Conservation (phyloP, 495 filamentous ascomycete genomes). For the Cryomyces minteri region DNA sequence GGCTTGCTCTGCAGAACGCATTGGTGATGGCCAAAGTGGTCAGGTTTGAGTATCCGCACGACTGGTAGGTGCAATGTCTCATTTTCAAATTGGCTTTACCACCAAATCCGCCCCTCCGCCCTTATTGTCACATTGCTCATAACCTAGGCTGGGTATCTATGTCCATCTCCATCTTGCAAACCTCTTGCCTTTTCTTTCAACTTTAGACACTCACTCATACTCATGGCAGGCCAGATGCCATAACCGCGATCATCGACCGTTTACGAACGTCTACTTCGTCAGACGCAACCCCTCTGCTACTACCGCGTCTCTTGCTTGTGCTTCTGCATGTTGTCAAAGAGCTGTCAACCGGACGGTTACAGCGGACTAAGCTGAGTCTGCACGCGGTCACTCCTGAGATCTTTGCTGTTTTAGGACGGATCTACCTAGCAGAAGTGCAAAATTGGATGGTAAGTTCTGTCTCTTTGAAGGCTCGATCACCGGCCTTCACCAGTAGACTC, state of each 20-base stretch:
- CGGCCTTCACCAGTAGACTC: too few relatives aligned
- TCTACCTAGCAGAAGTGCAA: slow-evolving; percentile 60
- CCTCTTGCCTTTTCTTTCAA: too few relatives aligned
- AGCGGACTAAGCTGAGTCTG: slow-evolving; percentile 47
- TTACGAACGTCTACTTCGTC: slow-evolving; percentile 33
- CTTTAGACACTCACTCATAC: too few relatives aligned
- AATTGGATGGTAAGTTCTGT: slow-evolving; percentile 29
- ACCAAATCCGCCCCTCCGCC: too few relatives aligned
- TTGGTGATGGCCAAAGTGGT: slow-evolving; percentile 75
- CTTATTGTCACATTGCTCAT: too few relatives aligned
- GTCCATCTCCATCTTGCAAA: too few relatives aligned
- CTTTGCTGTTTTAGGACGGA: slow-evolving; percentile 50
- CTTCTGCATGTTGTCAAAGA: slow-evolving; percentile 80
- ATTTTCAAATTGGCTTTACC: neutral
- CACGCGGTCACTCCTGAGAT: slow-evolving; percentile 64
- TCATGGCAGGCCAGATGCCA: slow-evolving; percentile 22
- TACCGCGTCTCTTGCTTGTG: slow-evolving; percentile 56
- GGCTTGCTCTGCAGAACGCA: slow-evolving; percentile 70
- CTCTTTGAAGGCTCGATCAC: too few relatives aligned
- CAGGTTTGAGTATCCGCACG: slow-evolving; percentile 69
- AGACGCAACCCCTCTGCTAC: slow-evolving; percentile 29
- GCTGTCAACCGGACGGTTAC: slow-evolving; percentile 57
- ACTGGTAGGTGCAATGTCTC: slow-evolving; percentile 31
- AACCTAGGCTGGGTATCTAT: too few relatives aligned
- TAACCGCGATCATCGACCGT: slow-evolving; percentile 35